Conservation (phyloP, 257 asterid species). For the Paraleonurus japonicus region DNA sequence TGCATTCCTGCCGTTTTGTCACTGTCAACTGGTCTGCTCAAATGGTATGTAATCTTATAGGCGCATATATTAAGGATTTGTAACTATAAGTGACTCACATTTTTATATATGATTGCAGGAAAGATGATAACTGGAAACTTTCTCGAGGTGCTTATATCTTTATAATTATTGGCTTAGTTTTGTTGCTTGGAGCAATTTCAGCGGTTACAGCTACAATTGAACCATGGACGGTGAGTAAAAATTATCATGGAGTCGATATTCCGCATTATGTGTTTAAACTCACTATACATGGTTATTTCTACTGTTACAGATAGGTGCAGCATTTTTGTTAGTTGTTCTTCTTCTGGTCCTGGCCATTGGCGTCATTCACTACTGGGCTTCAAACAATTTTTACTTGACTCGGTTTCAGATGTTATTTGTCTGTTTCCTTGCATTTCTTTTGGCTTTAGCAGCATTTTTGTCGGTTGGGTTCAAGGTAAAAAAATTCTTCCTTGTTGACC, state of each 20-base stretch:
- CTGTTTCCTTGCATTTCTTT: slow-evolving; percentile 90
- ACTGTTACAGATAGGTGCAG: slow-evolving; percentile 82
- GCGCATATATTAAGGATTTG: slow-evolving; percentile 8
- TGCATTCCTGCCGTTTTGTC: slow-evolving; percentile 91
- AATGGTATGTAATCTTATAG: slow-evolving; percentile 64
- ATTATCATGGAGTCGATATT: slow-evolving; percentile 2
- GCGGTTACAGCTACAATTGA: slow-evolving; percentile 67
- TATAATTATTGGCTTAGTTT: slow-evolving; percentile 72
- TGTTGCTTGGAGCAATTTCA: slow-evolving; percentile 86
- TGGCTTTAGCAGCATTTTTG: slow-evolving; percentile 96
- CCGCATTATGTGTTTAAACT: slow-evolving; percentile 19
- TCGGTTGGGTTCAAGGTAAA: slow-evolving; percentile 87
- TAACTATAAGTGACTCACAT: slow-evolving; percentile 18
- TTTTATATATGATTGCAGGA: slow-evolving; percentile 58
- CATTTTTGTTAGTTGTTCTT: slow-evolving; percentile 87
- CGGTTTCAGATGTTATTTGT: slow-evolving; percentile 89
- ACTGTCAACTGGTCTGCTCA: slow-evolving; percentile 80
- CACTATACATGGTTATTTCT: slow-evolving; percentile 24
- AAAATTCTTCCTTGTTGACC: slow-evolving; percentile 6
- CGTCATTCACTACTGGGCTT: slow-evolving; percentile 96
- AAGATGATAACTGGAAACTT: slow-evolving; percentile 96
- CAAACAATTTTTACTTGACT: slow-evolving; percentile 95
- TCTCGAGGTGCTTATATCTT: slow-evolving; percentile 82
- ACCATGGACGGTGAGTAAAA: slow-evolving; percentile 86
- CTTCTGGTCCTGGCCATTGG: slow-evolving; percentile 91